Base-by-base conservation (phyloP, 805 yeast genomes). In the Kuraishia floccosa region DNA sequence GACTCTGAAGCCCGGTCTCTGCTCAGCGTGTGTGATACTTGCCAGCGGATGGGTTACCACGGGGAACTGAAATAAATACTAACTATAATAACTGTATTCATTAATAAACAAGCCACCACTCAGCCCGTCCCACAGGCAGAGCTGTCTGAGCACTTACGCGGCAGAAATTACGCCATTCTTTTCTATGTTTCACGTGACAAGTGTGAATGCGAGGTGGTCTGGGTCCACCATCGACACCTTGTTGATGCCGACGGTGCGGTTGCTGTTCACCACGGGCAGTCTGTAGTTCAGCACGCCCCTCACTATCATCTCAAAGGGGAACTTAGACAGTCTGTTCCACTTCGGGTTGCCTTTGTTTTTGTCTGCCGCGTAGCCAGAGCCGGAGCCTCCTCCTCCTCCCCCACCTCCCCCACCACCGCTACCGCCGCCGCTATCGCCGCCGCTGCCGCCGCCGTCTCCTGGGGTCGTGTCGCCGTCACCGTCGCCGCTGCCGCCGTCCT, bases 221-320 rank as follows among this genome's bases (percentile, higher is more conserved):
- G 84, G 83, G 47, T 77, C 76, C 15, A 81, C 66, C 22, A 57
- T 54, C 3, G 69, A 63, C 6, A 68, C 60, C 42, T 72, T 72
- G 36, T 75, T 76, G 7, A 82, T 73, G 2, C 76, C 72, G 3
- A 78, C 66, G 0, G 80, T 67, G 43, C 70, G 67, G 29, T 61
- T 62, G 6, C 65, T 59, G 22, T 54, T 54, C 20, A 66, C 59
- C 39, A 87, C 61, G 1, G 94, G 91, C 32, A 86, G 60, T 30
- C 68, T 71, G 52, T 89, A 89, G 44, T 71, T 74, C 48, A 89
- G 64, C 15, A 77, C 74, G 1, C 97, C 97, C 30, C 94, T 63
- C 3, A 89, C 64, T 14, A 85, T 80, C 40, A 89, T 58, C 37
- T 85, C 95, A 50, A 87, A 89, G 9, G 94, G 94, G 46, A 82